Percentiles rank a stretch among this genome's conserved stretches.
Evolutionary conservation across 2,329 filamentous ascomycete genomes (phyloP).

Genomic region (Aspergillus sp.): DNA sequence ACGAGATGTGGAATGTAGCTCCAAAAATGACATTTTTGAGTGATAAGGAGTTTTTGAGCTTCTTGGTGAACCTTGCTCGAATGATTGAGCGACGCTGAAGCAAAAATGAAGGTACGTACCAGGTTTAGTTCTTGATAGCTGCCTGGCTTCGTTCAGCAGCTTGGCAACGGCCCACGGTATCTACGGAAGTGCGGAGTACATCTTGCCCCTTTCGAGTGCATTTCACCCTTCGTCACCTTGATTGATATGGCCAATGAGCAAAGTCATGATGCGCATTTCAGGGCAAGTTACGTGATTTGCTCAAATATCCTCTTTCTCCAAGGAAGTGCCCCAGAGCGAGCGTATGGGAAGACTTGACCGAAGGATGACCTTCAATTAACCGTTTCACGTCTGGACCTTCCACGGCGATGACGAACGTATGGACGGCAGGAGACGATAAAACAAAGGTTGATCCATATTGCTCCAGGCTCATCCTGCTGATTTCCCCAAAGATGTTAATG

Average conservation of each 20-base stretch:
- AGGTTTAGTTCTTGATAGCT: not conserved
- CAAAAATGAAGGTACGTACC: not conserved
- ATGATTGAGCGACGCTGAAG: not conserved
- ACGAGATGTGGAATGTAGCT: not conserved
- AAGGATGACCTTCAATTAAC: not conserved
- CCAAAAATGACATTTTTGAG: not conserved
- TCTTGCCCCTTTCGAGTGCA: too few relatives aligned
- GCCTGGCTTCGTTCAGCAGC: not conserved
- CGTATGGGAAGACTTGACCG: too few relatives aligned
- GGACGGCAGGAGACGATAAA: not conserved
- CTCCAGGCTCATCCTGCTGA: not conserved
- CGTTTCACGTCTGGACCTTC: not conserved
- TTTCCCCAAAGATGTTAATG: not conserved
- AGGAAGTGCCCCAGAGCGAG: too few relatives aligned
- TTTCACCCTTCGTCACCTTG: too few relatives aligned
- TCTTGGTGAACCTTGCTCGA: not conserved
- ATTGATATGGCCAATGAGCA: not conserved
- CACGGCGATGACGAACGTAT: not conserved
- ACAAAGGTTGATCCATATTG: not conserved
- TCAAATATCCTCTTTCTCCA: too few relatives aligned
- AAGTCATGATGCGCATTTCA: too few relatives aligned
- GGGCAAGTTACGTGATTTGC: not conserved
- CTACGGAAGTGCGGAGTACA: too few relatives aligned
- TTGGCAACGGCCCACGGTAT: too few relatives aligned
- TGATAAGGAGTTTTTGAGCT: not conserved